phyloP scores from a whole-genome alignment of 1,284 basidiomycete species.

The Heterobasidion parviporum region DNA sequence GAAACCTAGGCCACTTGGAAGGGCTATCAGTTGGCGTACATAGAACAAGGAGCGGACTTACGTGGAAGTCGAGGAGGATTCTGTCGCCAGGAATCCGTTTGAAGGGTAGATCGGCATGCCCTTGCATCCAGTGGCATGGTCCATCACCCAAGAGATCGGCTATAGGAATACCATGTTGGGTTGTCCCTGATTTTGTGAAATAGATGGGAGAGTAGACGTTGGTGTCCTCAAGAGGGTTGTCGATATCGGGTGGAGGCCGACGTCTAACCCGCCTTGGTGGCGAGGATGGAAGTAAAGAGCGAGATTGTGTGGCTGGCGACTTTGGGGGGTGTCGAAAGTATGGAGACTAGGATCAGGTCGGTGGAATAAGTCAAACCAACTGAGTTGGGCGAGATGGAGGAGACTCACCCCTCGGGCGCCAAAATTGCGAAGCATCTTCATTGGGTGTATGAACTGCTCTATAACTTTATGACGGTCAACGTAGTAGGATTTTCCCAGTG shows the following conservation, averaged over 20 bases:
- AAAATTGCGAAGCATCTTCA: too few species aligned
- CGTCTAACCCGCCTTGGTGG: neutral
- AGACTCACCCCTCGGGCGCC: too few species aligned
- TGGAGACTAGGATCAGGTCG: too few species aligned
- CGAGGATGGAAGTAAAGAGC: too few species aligned
- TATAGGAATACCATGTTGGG: neutral
- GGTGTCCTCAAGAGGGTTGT: neutral
- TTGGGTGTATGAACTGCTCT: too few species aligned
- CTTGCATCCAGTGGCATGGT: neutral
- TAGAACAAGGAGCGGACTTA: neutral
- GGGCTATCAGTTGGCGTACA: neutral
- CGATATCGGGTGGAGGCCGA: neutral
- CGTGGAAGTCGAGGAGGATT: neutral
- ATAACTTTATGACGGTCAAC: too few species aligned
- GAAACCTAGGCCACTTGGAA: neutral
- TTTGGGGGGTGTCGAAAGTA: too few species aligned
- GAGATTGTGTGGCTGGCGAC: too few species aligned
- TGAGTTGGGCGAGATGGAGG: too few species aligned
- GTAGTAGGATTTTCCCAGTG: too few species aligned
- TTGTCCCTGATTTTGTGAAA: neutral
- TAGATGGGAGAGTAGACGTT: neutral
- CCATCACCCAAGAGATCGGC: neutral
- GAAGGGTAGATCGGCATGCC: neutral
- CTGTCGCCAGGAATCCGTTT: neutral
- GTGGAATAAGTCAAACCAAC: too few species aligned